Evolutionary conservation across 148 eudicot genomes (phyloP), one percentile per base, ranked within the genome.

Genomic region (Rhododendron williamsianum): DNA sequence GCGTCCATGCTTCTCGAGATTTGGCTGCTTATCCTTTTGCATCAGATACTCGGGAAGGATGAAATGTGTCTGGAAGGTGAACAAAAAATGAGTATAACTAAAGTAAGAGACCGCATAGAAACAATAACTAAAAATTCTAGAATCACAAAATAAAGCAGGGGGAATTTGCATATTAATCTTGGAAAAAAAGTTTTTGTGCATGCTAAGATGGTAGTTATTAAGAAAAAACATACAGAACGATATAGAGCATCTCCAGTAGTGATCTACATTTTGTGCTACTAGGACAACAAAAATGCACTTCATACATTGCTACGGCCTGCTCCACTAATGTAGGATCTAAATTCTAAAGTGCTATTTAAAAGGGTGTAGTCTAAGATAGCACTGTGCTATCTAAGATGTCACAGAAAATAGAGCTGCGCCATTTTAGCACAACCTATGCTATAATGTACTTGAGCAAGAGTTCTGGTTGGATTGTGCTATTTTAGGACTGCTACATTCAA

Each of bases 41-140:
- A 94, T 96, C 86, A 92, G 71, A 67, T 94, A 91, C 86, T 95
- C 99, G 0, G 99, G 98, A 48, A 97, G 95, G 58, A 54, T 4
- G 27, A 58, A 58, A 58, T 21, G n/a, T 58, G 25, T 21, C 94
- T 95, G 99, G 18, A 88, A 46, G 41, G 49, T 27, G 5, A 27
- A 69, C 18, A 69, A 69, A 67, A 69, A 27, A 27, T 69, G 6
- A 69, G 74, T 12, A 69, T 12, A 27, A 67, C 13, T 25, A 25
- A 67, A n/a, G n/a, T n/a, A n/a, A 83, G 43, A 46, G 23, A 45
- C 54, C 38, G 46, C 12, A 10, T 58, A 10, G 45, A 65, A 49
- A 82, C 48, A 73, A 21, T 52, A 33, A 83, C 25, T 69, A 19
- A 12, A 58, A 27, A 69, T n/a, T 13, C 11, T 13, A 6, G 12